Conservation (phyloP, 2,329 filamentous ascomycete genomes). For the Corinectria fuckeliana region DNA sequence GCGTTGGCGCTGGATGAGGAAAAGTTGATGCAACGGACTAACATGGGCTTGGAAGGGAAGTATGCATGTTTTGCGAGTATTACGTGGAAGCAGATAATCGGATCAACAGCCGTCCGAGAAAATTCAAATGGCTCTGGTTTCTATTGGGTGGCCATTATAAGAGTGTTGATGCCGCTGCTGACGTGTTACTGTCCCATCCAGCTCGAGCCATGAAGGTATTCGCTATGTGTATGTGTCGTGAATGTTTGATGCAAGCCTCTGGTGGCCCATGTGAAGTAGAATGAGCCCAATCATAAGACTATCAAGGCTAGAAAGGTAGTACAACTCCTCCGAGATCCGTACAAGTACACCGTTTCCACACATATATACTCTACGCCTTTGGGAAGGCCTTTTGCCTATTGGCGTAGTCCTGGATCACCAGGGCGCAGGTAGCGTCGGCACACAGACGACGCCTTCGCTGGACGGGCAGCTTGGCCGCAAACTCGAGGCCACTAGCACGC, state of each 20-base stretch:
- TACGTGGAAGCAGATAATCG: not conserved
- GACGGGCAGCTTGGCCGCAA: slow-evolving; percentile 78
- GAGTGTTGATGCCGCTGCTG: slow-evolving; percentile 2
- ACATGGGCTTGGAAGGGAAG: not conserved
- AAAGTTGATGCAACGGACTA: slow-evolving; percentile 6
- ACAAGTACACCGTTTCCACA: not conserved
- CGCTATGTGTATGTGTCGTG: not conserved
- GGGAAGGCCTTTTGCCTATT: slow-evolving; percentile 65
- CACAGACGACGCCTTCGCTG: slow-evolving; percentile 81
- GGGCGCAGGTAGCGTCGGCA: slow-evolving; percentile 81
- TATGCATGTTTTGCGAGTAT: not conserved
- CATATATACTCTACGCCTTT: slow-evolving; percentile 39
- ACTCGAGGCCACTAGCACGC: slow-evolving; percentile 89
- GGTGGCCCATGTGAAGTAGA: not conserved
- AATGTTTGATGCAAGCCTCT: not conserved
- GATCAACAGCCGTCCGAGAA: not conserved
- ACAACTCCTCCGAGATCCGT: not conserved
- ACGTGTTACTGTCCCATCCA: not conserved
- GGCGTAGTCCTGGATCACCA: slow-evolving; percentile 82
- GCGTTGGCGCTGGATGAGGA: slow-evolving; percentile 33
- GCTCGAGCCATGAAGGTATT: not conserved
- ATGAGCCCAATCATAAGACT: not conserved
- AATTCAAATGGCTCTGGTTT: slow-evolving; percentile 1
- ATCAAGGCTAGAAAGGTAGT: not conserved
- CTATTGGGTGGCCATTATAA: slow-evolving; percentile 1